Percentiles rank a stretch among this genome's conserved stretches.
These are phyloP conservation scores for Hirsutella minnesotensis DNA, from an alignment of 2,329 filamentous ascomycete genomes.

Conservation along the genomic window DNA sequence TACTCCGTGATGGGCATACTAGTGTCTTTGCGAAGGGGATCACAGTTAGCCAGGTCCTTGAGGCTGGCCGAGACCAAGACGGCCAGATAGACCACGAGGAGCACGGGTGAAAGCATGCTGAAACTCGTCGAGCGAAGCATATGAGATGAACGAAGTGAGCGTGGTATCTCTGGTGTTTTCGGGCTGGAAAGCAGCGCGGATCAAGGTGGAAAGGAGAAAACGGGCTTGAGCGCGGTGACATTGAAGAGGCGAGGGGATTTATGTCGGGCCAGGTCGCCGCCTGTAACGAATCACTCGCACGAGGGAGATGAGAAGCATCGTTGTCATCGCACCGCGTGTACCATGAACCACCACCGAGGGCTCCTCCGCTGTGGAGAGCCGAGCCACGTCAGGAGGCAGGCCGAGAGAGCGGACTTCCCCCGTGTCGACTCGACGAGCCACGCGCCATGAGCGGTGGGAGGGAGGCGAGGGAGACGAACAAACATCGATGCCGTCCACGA, in stretches of 20 bases:
- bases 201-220: not conserved
- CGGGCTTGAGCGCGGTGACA: not conserved
- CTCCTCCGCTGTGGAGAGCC: not conserved
- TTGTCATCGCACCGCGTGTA: not conserved
- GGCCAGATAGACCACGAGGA: conserved; percentile 2
- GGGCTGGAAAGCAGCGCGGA: not conserved
- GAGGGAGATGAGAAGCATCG: not conserved
- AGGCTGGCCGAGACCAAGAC: conserved; percentile 7
- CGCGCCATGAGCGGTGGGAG: too few species aligned
- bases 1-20: conserved; percentile 9
- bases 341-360: not conserved
- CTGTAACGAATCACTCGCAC: not conserved
- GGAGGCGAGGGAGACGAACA: too few species aligned
- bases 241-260: not conserved
- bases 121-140: not conserved
- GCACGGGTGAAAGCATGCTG: not conserved
- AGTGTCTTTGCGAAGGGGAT: conserved; percentile 13
- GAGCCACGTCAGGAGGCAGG: not conserved
- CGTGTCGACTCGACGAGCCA: too few species aligned
- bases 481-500: too few species aligned
- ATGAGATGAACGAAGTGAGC: not conserved
- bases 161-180: not conserved
- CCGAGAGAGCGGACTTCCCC: too few species aligned
- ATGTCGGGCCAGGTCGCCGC: not conserved
- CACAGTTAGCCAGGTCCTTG: conserved; percentile 11